Base-by-base conservation (phyloP, 306 rosid genomes). In the Fagus crenata region DNA sequence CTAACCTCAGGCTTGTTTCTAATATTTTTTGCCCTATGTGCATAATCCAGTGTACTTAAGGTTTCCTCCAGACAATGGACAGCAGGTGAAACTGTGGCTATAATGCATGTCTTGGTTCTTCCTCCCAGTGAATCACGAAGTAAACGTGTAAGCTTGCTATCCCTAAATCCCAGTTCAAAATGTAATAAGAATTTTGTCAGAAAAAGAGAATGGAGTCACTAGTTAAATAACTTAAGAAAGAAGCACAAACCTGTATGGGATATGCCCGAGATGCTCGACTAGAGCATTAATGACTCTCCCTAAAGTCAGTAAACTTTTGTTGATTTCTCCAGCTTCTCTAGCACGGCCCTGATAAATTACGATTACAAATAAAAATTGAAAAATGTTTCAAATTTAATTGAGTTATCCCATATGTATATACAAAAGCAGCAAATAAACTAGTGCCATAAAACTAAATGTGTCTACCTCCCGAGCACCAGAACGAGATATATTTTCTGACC, bases 121-220 rank as follows among this genome's bases (percentile, higher is more conserved):
- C 99, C 99, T 0, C 99, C 99, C 80, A 96, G 98, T 41, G 99
- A 96, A 82, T 96, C 99, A 33, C 99, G 98, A 61, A 96, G 93
- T 86, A 96, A 87, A 68, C 99, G 89, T 0, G 99, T 96, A 70
- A 96, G 87, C 84, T 96, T 96, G 87, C 99, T 96, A 86, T 96
- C 99, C 93, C 99, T 96, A 76, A 55, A 79, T 80, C 72, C 71
- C 78, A 73, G 46, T 70, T 60, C 18, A 58, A 40, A 41, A 13
- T 42, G 73, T 81, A 40, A 78, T 76, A 59, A 68, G 32, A 59
- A 73, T 64, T n/a, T 17, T 7, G 7, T 22, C 54, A 55, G 69
- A 39, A 46, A 22, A 67, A 12, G 8, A 15, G 36, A 36, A 53
- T 5, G 33, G 31, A 40, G 33, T 22, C 33, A 69, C 28, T 46